A percentile compares a stretch with the other conserved stretches of the same genome.
Evolutionary conservation across 2,329 filamentous ascomycete species (phyloP).

Genomic region (Graphiopsis chlorocephala): DNA sequence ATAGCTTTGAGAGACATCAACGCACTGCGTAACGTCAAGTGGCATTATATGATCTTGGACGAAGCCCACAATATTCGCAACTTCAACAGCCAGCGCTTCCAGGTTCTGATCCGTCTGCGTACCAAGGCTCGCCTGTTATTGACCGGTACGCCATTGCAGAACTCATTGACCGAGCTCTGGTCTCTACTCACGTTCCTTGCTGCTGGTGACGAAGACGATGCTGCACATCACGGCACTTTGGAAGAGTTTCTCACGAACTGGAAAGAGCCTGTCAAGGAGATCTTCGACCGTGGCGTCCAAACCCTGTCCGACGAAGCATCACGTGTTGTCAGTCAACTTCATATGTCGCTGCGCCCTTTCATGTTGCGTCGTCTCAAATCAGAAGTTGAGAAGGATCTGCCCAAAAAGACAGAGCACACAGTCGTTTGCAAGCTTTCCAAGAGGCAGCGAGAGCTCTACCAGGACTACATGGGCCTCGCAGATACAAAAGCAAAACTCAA

Average conservation of each 20-base stretch:
- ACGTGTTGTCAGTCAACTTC: constrained; percentile 86
- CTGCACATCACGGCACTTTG: constrained; percentile 82
- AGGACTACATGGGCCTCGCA: constrained; percentile 87
- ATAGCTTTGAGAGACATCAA: constrained; percentile 91
- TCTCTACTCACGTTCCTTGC: constrained; percentile 95
- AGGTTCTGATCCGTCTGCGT: constrained; percentile 89
- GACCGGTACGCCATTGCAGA: constrained; percentile 93
- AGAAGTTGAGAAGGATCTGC: constrained; percentile 99
- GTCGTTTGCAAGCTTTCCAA: constrained; percentile 95
- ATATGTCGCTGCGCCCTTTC: constrained; percentile 90
- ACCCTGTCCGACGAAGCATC: constrained; percentile 93
- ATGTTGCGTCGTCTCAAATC: constrained; percentile 86
- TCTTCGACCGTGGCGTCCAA: constrained; percentile 88
- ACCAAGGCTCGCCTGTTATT: constrained; percentile 82
- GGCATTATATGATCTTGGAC: constrained; percentile 98
- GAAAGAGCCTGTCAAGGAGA: constrained; percentile 90
- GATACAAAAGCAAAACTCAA: constrained; percentile 86
- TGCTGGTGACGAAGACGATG: constrained; percentile 78
- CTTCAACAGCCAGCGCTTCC: constrained; percentile 96
- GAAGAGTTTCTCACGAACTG: constrained; percentile 96
- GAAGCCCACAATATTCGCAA: constrained; percentile 99
- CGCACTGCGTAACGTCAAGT: constrained; percentile 85
- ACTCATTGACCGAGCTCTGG: constrained; percentile 96
- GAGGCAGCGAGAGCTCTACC: constrained; percentile 90
- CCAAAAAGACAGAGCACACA: constrained; percentile 94